Conservation (phyloP, 2,329 filamentous ascomycete genomes). For the Eutypella sp. region DNA sequence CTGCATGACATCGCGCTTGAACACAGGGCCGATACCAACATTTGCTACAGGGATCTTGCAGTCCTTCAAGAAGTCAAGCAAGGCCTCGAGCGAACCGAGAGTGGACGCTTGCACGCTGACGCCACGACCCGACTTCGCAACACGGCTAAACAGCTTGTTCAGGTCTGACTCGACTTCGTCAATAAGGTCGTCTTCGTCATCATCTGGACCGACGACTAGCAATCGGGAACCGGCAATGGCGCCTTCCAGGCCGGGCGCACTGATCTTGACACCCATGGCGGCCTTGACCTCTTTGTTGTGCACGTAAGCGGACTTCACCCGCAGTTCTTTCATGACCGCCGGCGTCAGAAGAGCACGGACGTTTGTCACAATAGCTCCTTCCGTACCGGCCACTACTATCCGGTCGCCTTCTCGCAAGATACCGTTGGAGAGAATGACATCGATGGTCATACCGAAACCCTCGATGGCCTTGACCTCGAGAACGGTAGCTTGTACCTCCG, state of each 20-base stretch:
- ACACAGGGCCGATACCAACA: constrained; percentile 95
- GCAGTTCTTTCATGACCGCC: constrained; percentile 85
- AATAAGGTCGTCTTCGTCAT: constrained; percentile 94
- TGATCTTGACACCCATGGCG: constrained; percentile 97
- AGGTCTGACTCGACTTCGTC: constrained; percentile 96
- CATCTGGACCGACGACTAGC: constrained; percentile 87
- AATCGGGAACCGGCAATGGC: constrained; percentile 95
- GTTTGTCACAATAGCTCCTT: constrained; percentile 91
- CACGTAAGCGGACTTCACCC: constrained; percentile 92
- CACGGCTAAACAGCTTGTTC: constrained; percentile 82
- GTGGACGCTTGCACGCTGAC: constrained; percentile 97
- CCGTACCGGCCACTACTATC: constrained; percentile 92
- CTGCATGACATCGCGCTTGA: constrained; percentile 96
- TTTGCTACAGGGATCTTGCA: constrained; percentile 98
- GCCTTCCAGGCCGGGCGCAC: constrained; percentile 88
- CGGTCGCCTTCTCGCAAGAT: constrained; percentile 90
- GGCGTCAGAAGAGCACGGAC: constrained; percentile 92
- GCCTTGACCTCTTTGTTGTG: constrained; percentile 99
- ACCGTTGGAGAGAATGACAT: constrained; percentile 95
- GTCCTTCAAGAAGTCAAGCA: constrained; percentile 91
- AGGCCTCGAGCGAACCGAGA: constrained; percentile 89
- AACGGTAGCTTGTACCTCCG: constrained; percentile 95
- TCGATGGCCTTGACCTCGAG: constrained; percentile 99
- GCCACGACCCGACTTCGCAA: constrained; percentile 87
- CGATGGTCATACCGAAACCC: constrained; percentile 97